phyloP scores from a whole-genome alignment of 768 basidiomycete genomes.

The Sporobolomyces phaffii region DNA sequence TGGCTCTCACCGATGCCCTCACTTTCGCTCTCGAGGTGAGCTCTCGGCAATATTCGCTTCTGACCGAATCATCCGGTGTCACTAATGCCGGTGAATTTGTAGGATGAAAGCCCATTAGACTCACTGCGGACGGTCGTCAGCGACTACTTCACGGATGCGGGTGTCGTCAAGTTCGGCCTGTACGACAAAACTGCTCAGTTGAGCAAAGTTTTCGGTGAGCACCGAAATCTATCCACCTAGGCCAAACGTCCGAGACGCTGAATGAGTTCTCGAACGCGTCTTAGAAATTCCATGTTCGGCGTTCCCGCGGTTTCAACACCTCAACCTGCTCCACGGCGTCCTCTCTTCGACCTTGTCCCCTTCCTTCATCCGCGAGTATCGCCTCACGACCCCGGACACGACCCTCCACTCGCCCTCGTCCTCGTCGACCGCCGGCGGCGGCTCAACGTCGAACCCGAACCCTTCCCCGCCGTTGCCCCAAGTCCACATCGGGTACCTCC shows the following conservation, averaged over 20 bases:
- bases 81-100: too few relatives aligned
- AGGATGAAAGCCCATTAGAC: slow-evolving; percentile 27
- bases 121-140: slow-evolving; percentile 13
- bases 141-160: slow-evolving; percentile 35
- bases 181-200: slow-evolving; percentile 19
- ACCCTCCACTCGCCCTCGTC: slow-evolving; percentile 3
- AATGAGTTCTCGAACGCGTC: not conserved
- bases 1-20: slow-evolving; percentile 25
- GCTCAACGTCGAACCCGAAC: not conserved
- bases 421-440: not conserved
- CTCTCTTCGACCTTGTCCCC: slow-evolving; percentile 1
- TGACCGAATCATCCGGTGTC: too few relatives aligned
- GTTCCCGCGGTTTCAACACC: slow-evolving; percentile 34
- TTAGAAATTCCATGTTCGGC: slow-evolving; percentile 38
- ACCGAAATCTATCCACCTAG: too few relatives aligned
- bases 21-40: slow-evolving; percentile 27
- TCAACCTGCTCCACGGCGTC: slow-evolving; percentile 32
- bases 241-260: not conserved
- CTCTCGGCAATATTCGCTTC: not conserved
- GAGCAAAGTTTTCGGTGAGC: slow-evolving; percentile 33
- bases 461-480: not conserved
- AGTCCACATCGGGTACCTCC: slow-evolving; percentile 37
- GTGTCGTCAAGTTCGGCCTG: slow-evolving; percentile 33
- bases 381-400: slow-evolving; percentile 32
- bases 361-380: slow-evolving; percentile 31